Evolutionary conservation across 345 rosid genomes (phyloP).

Genomic region (Pseudoturritis turrita): DNA sequence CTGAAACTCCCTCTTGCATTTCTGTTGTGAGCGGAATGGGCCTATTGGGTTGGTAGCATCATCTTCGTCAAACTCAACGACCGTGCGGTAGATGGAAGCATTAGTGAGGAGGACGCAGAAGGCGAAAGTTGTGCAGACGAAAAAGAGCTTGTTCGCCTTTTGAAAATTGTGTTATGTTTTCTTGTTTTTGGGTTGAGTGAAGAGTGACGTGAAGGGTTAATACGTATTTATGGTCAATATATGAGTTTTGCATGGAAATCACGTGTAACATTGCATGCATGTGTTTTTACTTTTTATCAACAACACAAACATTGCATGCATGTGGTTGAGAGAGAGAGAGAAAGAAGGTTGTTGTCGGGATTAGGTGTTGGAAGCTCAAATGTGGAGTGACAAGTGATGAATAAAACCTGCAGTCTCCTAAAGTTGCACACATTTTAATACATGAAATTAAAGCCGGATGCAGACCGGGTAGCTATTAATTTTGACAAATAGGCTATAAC

Average conservation of each 20-base stretch:
- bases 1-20: too few relatives aligned
- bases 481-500: too few relatives aligned
- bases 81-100: conserved; percentile 4
- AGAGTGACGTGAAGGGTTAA: not conserved
- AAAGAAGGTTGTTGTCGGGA: not conserved
- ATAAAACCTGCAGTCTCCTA: too few relatives aligned
- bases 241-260: not conserved
- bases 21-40: too few relatives aligned
- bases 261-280: not conserved
- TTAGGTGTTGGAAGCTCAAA: not conserved
- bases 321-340: not conserved
- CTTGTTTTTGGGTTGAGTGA: not conserved
- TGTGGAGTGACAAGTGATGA: not conserved
- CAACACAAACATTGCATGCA: too few relatives aligned
- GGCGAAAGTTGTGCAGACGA: not conserved
- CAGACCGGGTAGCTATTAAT: too few relatives aligned
- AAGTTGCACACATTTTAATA: too few relatives aligned
- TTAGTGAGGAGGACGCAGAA: not conserved
- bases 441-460: too few relatives aligned
- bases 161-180: not conserved
- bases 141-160: not conserved
- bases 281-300: too few relatives aligned
- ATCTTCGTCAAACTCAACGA: not conserved
- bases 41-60: not conserved
- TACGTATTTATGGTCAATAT: too few relatives aligned